A percentile compares a stretch with the other conserved stretches of the same genome.
Evolutionary conservation across 371 early-diverging fungal genomes (phyloP).

Genomic region (Mortierella sp.): DNA sequence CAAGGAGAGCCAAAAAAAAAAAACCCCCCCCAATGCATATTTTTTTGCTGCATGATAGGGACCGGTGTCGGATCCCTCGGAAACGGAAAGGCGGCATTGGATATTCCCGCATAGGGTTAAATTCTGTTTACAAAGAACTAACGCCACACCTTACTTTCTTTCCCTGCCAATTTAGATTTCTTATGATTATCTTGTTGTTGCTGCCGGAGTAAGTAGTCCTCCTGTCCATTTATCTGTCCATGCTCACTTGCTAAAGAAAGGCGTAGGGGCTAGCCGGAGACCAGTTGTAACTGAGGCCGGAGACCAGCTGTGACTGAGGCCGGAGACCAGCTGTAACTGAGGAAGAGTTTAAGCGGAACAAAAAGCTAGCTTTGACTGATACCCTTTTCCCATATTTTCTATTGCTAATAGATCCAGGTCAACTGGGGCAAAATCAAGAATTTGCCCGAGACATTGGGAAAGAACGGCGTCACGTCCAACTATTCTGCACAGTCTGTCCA

Average conservation of each 20-base stretch:
- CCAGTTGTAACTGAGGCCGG: neutral
- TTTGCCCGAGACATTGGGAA: constrained; percentile 80
- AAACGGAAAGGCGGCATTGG: neutral
- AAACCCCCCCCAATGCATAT: neutral
- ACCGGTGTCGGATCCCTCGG: neutral
- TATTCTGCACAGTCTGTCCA: constrained; percentile 83
- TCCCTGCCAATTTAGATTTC: constrained; percentile 54
- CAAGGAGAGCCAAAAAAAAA: neutral
- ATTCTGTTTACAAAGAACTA: constrained; percentile 10
- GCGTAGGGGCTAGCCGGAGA: neutral
- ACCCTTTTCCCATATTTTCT: neutral
- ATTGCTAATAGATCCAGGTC: constrained; percentile 67
- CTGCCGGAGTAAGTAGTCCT: constrained; percentile 74
- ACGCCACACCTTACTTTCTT: constrained; percentile 1
- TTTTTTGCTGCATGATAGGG: neutral
- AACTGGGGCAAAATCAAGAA: constrained; percentile 88
- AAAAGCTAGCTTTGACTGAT: neutral
- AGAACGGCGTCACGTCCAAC: constrained; percentile 88
- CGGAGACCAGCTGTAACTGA: no score
- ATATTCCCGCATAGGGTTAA: neutral
- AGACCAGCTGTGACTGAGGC: no score
- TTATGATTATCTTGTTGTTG: constrained; percentile 92
- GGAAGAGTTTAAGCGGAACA: neutral
- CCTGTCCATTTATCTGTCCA: neutral
- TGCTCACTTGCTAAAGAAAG: neutral